Conservation (phyloP, 2,329 filamentous ascomycete genomes). For the Aspergillus nomiae region DNA sequence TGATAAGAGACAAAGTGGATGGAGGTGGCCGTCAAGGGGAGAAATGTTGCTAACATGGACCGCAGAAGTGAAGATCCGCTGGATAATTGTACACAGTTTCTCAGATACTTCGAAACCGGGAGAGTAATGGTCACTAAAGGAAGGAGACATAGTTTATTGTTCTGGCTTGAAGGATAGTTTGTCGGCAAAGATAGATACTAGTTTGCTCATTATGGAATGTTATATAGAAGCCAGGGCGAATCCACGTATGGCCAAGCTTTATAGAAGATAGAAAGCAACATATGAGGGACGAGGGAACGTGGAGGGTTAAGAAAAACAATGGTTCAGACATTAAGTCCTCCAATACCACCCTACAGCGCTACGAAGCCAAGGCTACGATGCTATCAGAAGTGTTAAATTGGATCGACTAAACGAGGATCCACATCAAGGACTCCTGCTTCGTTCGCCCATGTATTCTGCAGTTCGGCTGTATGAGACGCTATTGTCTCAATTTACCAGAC, state of each 20-base stretch:
- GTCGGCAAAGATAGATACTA: background rate
- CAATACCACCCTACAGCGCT: background rate
- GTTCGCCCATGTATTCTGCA: background rate
- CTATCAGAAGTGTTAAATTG: background rate
- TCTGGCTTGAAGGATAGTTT: background rate
- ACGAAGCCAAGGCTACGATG: background rate
- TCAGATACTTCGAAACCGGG: constrained; percentile 21
- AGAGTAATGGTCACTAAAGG: constrained; percentile 5
- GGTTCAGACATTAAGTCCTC: background rate
- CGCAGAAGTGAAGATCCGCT: constrained; percentile 34
- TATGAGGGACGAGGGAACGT: background rate
- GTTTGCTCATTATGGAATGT: background rate
- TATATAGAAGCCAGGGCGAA: background rate
- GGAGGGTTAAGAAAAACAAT: background rate
- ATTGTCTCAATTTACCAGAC: background rate
- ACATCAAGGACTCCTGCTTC: background rate
- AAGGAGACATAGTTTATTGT: constrained; percentile 17
- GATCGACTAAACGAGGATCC: constrained; percentile 6
- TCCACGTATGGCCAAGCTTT: background rate
- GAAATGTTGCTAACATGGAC: constrained; percentile 31
- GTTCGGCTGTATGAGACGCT: background rate
- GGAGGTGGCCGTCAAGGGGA: constrained; percentile 34
- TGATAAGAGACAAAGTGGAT: constrained; percentile 36
- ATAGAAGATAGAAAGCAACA: background rate
- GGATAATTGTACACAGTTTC: constrained; percentile 32